Base-by-base conservation (phyloP, 75 land plant species). In the Isoetes taiwanensis region DNA sequence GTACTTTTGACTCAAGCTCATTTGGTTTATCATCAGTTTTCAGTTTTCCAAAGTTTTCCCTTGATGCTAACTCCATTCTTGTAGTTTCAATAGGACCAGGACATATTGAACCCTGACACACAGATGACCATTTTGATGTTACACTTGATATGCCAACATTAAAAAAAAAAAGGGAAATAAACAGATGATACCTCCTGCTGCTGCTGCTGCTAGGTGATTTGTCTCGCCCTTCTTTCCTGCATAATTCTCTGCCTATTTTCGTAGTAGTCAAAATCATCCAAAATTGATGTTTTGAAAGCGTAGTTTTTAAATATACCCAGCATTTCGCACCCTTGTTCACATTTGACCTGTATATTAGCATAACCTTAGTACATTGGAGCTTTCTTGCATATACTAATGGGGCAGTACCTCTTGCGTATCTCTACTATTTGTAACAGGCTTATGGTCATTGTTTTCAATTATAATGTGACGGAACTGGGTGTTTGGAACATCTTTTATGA, bases 401-500 rank as follows among this genome's bases (percentile, higher is more conserved):
- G 28, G 17, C 3, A 28, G 50, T 52, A 82, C 86, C 79, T 81
- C 82, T 40, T 85, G 80, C 0, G 78, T 77, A 34, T 81, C 85
- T 38, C 80, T 62, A 30, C 76, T 82, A 58, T 78, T 75, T 27
- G 80, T 82, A 14, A 82, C 81, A 53, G 78, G 78, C 56, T 82
- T 78, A 56, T 78, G 75, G 16, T 82, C 80, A 64, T 82, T 82
- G 58, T 82, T 75, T 27, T 69, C 75, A 14, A 82, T 62, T 9
- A 50, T 82, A 1, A 82, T 78, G 53, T 82, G 80, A 65, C 73
- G 69, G 46, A 82, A 43, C 16, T 63, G 43, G 46, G 52, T 68
- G 16, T 78, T 78, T 6, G 78, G 85, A 8, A 82, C 66, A 68
- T 82, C 81, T 61, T 78, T 82, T 17, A 82, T 60, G 35, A 82